Evolutionary conservation across 805 yeast species (phyloP).

Genomic region (Lipomyces lipofer): DNA sequence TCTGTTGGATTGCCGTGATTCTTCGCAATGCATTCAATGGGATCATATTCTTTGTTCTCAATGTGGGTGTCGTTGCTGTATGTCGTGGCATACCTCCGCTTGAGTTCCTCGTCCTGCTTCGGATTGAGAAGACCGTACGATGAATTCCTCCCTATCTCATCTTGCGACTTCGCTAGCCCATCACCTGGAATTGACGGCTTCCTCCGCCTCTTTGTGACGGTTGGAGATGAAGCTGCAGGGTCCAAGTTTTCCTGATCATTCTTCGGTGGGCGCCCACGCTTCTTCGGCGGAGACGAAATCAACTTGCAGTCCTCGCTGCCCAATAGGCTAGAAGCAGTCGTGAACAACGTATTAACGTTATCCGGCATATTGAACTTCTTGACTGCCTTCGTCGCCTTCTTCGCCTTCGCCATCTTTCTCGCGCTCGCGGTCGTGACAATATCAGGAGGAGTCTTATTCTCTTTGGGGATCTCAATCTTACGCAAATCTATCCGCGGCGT

Average conservation of each 20-base stretch:
- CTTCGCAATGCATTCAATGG: conserved; percentile 7
- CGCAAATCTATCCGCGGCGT: conserved; percentile 59
- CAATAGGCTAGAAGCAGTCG: conserved; percentile 16
- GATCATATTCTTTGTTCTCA: conserved; percentile 17
- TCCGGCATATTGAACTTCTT: conserved; percentile 32
- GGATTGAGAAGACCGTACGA: conserved; percentile 18
- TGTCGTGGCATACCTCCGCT: background rate
- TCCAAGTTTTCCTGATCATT: conserved; percentile 3
- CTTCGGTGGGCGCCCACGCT: conserved; percentile 9
- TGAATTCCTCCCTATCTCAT: conserved; percentile 9
- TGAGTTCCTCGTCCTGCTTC: conserved; percentile 7
- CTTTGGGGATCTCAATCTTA: conserved; percentile 67
- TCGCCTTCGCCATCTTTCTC: background rate
- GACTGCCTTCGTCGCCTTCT: conserved; percentile 5
- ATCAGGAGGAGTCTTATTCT: conserved; percentile 48
- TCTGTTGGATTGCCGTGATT: conserved; percentile 4
- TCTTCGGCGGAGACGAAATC: background rate
- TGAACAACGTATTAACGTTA: conserved; percentile 26
- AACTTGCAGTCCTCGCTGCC: background rate
- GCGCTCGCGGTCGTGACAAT: conserved; percentile 9
- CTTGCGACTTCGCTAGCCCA: conserved; percentile 4
- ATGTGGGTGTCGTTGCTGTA: background rate
- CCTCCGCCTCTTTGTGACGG: background rate
- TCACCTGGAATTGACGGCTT: background rate
- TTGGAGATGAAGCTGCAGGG: background rate